Percentiles rank a stretch among this genome's conserved stretches.
Evolutionary conservation across 2,329 filamentous ascomycete species (phyloP).

Genomic region (Fusarium nisikadoi): DNA sequence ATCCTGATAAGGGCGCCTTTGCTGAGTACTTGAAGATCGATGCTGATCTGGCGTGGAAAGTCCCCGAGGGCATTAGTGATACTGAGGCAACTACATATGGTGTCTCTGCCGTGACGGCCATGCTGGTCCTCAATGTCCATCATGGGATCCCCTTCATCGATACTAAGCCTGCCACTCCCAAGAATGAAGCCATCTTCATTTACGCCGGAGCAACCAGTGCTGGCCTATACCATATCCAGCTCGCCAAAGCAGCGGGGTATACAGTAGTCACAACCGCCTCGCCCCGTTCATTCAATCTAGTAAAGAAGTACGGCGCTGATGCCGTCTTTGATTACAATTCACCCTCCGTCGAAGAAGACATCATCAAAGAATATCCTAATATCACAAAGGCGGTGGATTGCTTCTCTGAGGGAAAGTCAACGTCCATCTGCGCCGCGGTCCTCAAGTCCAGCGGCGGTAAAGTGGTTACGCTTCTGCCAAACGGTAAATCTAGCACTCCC

Average conservation of each 20-base stretch:
- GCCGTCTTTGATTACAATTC: not conserved
- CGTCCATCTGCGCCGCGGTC: not conserved
- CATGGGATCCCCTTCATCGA: not conserved
- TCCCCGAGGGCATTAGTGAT: rapidly evolving
- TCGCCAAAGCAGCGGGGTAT: not conserved
- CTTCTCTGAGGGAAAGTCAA: not conserved
- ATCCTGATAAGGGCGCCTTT: not conserved
- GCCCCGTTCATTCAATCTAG: rapidly evolving
- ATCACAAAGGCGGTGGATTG: not conserved
- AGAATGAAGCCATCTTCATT: not conserved
- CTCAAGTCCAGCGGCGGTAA: not conserved
- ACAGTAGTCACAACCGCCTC: not conserved
- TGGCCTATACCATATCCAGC: not conserved
- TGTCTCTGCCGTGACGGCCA: not conserved
- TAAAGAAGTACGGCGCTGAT: not conserved
- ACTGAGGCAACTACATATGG: not conserved
- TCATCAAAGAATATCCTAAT: not conserved
- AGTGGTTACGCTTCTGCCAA: not conserved
- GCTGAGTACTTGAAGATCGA: not conserved
- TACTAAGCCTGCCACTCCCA: not conserved
- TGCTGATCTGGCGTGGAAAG: not conserved
- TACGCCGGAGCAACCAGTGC: not conserved
- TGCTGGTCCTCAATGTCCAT: not conserved
- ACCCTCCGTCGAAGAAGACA: not conserved
- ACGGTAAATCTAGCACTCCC: not conserved